These are phyloP conservation scores for Epichloe uncinata DNA, from an alignment of 2,329 filamentous ascomycete species.

Conservation along the genomic window DNA sequence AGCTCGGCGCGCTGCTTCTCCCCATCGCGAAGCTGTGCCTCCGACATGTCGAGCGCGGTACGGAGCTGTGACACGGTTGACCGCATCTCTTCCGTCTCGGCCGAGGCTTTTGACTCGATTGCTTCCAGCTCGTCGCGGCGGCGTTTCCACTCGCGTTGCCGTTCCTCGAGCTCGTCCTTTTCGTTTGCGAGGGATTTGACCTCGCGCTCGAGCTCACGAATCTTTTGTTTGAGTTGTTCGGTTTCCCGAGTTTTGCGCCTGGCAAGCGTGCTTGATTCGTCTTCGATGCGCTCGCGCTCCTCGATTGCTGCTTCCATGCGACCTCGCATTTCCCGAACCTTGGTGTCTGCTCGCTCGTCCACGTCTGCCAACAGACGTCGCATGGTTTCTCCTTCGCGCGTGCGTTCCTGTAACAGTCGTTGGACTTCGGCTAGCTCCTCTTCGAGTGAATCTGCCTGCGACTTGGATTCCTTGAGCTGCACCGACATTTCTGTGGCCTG, in stretches of 20 bases:
- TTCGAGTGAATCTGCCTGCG: conserved; percentile 72
- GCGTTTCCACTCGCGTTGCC: conserved; percentile 60
- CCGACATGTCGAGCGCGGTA: conserved; percentile 72
- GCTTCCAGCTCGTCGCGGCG: conserved; percentile 65
- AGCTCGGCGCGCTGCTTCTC: conserved; percentile 73
- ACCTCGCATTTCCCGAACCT: conserved; percentile 78
- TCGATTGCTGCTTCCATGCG: conserved; percentile 84
- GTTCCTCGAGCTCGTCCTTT: conserved; percentile 61
- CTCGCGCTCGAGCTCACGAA: conserved; percentile 70
- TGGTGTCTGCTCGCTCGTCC: conserved; percentile 66
- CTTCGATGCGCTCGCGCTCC: conserved; percentile 83
- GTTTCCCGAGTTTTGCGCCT: conserved; percentile 68
- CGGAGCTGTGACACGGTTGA: conserved; percentile 65
- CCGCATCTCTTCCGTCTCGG: conserved; percentile 64
- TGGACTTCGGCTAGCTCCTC: conserved; percentile 87
- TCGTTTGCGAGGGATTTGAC: conserved; percentile 59
- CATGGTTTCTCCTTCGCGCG: conserved; percentile 91
- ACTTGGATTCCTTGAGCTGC: conserved; percentile 80
- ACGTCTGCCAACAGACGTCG: conserved; percentile 75
- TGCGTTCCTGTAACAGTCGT: conserved; percentile 72
- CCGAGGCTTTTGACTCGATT: conserved; percentile 50
- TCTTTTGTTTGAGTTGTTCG: conserved; percentile 68
- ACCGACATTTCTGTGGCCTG: conserved; percentile 78
- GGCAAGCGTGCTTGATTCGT: conserved; percentile 69
- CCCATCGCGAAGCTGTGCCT: conserved; percentile 68